Evolutionary conservation across 345 rosid genomes (phyloP), one percentile per base, ranked within the genome.

Genomic region (Salix udensis): DNA sequence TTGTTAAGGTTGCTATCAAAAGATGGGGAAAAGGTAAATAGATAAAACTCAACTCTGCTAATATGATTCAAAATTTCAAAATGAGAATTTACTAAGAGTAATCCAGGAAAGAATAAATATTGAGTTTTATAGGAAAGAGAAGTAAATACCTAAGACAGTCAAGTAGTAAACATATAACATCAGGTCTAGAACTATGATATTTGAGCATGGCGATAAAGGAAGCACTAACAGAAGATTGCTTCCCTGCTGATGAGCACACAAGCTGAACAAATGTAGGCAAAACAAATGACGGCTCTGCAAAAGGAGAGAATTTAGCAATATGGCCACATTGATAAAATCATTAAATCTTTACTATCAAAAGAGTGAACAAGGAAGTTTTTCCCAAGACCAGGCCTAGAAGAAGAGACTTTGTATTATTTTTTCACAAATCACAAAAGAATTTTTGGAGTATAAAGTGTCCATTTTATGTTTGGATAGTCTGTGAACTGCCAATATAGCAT

Each of bases 141-240:
- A 68, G 76, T 76, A 58, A 58, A 53, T 88, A 92, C 98, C 97
- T 91, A 48, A 94, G 88, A 86, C 89, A 86, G 76, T 92, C 97
- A 64, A 94, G 88, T 79, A 92, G 80, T 88, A 90, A 70, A 73
- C 89, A 87, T 71, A 94, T 83, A 71, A 88, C 90, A 78, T 85
- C 90, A 84, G 88, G 86, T 73, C 87, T 86, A 78, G 87, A 87
- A 72, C 82, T 86, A 72, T 89, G 87, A 83, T 87, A 80, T 83
- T 83, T 82, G 67, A 94, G 92, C 81, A 92, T 69, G 78, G 83
- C 86, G 77, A 89, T 76, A 60, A 91, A 87, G 78, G 89, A 82
- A 78, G 84, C 84, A 70, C 80, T 69, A 70, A 89, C 97, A 58
- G 86, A 80, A 76, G 83, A 82, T 28, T 73, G 84, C 71, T 76